A percentile compares a stretch with the other conserved stretches of the same genome.
phyloP scores from a whole-genome alignment of 306 rosid species.

The Psophocarpus tetragonolobus region DNA sequence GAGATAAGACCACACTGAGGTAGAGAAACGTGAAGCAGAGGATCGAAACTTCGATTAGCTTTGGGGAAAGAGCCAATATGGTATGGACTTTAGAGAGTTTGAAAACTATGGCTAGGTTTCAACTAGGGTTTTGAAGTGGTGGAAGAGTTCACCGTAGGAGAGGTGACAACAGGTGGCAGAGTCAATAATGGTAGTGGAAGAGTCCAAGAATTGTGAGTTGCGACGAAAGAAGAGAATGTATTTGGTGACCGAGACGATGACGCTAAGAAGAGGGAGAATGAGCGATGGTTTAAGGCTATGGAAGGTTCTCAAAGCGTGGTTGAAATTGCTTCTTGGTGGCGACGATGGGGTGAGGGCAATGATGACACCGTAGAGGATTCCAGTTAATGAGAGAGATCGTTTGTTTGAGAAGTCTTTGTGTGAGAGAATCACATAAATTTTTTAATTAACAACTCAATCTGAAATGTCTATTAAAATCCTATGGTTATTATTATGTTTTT shows the following conservation, averaged over 20 bases:
- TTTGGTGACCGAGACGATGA: conserved; percentile 41
- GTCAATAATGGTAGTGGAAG: conserved; percentile 43
- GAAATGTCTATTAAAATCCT: too few relatives aligned
- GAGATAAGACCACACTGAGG: conserved; percentile 56
- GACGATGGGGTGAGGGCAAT: too few relatives aligned
- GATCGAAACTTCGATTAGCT: conserved; percentile 46
- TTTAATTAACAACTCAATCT: too few relatives aligned
- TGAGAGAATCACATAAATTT: too few relatives aligned
- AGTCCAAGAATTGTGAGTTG: conserved; percentile 41
- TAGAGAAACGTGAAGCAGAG: conserved; percentile 63
- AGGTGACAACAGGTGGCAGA: conserved; percentile 34
- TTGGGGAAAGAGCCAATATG: conserved; percentile 48
- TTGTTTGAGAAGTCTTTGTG: too few relatives aligned
- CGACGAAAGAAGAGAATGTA: conserved; percentile 43
- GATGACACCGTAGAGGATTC: too few relatives aligned
- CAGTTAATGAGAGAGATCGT: too few relatives aligned
- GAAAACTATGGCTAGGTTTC: conserved; percentile 38
- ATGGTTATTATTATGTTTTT: too few relatives aligned
- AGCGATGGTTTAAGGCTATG: conserved; percentile 49
- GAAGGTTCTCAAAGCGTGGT: conserved; percentile 43
- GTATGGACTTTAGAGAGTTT: conserved; percentile 51
- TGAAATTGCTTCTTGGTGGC: conserved; percentile 53
- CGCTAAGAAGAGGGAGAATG: conserved; percentile 45
- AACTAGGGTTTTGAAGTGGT: conserved; percentile 39
- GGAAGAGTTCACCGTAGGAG: conserved; percentile 42